A percentile compares a stretch with the other conserved stretches of the same genome.
Evolutionary conservation across 176 grass and related monocot genomes (phyloP).

Genomic region (Rhynchospora breviuscula): DNA sequence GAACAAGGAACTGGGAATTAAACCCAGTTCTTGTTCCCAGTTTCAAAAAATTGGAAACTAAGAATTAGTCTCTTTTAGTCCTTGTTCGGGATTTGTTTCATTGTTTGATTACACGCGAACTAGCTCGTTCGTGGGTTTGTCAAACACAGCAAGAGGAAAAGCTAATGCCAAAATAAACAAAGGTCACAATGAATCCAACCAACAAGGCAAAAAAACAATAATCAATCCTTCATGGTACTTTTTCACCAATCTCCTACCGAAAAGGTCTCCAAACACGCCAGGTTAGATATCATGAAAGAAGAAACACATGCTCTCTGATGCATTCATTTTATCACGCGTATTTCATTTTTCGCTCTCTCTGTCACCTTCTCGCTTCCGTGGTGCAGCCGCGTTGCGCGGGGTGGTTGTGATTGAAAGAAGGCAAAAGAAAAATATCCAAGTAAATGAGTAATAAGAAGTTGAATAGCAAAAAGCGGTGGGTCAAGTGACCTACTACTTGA

Average conservation of each 20-base stretch:
- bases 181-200: not conserved
- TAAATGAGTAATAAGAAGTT: not conserved
- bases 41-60: too few species aligned
- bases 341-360: not conserved
- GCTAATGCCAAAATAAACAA: not conserved
- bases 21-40: too few species aligned
- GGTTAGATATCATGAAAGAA: not conserved
- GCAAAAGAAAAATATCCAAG: not conserved
- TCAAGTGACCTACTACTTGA: slow-evolving; percentile 4
- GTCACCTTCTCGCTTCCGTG: slow-evolving; percentile 14
- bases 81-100: too few species aligned
- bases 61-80: too few species aligned
- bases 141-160: not conserved
- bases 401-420: not conserved
- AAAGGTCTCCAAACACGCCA: not conserved
- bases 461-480: not conserved
- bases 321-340: slow-evolving; percentile 11
- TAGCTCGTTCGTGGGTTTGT: too few species aligned
- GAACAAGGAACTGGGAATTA: too few species aligned
- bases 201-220: not conserved
- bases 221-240: not conserved
- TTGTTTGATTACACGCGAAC: too few species aligned
- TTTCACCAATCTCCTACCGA: slow-evolving; percentile 2
- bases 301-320: not conserved
- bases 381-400: not conserved